Conservation (phyloP, 2,329 filamentous ascomycete genomes). For the Trichoderma guizhouense region DNA sequence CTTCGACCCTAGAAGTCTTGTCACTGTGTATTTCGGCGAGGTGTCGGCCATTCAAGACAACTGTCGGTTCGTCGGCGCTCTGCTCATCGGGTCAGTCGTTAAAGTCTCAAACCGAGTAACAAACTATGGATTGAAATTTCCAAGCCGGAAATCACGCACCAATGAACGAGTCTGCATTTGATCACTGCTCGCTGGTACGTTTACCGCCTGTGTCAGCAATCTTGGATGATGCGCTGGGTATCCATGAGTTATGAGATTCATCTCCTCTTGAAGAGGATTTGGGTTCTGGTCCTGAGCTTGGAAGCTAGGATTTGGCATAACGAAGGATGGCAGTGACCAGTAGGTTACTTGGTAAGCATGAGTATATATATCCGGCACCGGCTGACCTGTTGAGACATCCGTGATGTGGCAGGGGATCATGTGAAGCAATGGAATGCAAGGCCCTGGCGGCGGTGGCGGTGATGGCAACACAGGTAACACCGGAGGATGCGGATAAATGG, state of each 20-base stretch:
- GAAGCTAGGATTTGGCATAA: neutral
- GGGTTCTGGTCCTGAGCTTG: neutral
- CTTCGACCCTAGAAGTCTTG: too few relatives aligned
- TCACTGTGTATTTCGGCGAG: neutral
- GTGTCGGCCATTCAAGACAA: neutral
- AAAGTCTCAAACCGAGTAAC: neutral
- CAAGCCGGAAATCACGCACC: neutral
- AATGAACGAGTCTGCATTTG: neutral
- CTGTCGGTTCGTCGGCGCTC: neutral
- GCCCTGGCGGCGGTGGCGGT: neutral
- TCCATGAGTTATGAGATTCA: neutral
- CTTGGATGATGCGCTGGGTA: neutral
- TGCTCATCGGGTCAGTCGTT: neutral
- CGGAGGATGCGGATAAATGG: neutral
- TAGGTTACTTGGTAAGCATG: neutral
- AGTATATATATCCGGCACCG: neutral
- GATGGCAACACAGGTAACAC: neutral
- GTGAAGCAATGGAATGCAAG: neutral
- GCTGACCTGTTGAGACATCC: neutral
- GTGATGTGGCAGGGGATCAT: neutral
- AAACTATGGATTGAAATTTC: neutral
- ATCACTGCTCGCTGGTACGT: neutral
- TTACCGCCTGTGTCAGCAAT: neutral
- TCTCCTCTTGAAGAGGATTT: neutral
- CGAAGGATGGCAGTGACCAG: neutral